A percentile compares a stretch with the other conserved stretches of the same genome.
Evolutionary conservation across 192 early-diverging fungal genomes (phyloP).

Genomic region (Rhizophagus clarus): DNA sequence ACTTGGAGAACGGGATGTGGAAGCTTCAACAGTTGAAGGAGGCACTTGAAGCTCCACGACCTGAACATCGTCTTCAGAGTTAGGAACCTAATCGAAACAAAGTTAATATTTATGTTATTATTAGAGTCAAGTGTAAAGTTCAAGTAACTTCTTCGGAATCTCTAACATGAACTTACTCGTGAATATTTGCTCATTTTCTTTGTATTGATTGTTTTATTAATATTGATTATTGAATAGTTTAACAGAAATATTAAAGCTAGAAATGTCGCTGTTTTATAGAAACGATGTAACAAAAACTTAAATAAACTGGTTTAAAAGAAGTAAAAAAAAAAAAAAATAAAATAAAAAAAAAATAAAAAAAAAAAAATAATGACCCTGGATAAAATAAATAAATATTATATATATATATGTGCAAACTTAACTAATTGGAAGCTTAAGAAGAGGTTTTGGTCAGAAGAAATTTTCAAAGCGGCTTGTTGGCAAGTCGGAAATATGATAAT

Average conservation of each 20-base stretch:
- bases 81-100: conserved; percentile 11
- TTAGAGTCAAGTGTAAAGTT: background rate
- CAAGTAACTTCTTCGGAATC: background rate
- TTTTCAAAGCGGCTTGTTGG: background rate
- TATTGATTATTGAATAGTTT: background rate
- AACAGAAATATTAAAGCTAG: background rate
- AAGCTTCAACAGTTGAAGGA: background rate
- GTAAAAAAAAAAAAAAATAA: no score
- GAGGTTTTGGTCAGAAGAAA: background rate
- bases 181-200: conserved; percentile 27
- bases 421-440: no score
- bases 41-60: conserved; percentile 27
- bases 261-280: background rate
- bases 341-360: background rate
- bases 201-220: background rate
- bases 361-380: background rate
- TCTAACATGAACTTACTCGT: conserved; percentile 1
- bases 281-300: background rate
- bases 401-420: no score
- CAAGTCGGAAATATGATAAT: background rate
- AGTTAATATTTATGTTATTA: background rate
- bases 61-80: conserved; percentile 17
- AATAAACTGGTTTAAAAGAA: no score
- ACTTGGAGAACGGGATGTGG: conserved; percentile 7
- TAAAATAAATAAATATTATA: no score